These are phyloP conservation scores for Brachypodium distachyon DNA, from an alignment of 202 grass and related monocot genomes.

Conservation along the genomic window DNA sequence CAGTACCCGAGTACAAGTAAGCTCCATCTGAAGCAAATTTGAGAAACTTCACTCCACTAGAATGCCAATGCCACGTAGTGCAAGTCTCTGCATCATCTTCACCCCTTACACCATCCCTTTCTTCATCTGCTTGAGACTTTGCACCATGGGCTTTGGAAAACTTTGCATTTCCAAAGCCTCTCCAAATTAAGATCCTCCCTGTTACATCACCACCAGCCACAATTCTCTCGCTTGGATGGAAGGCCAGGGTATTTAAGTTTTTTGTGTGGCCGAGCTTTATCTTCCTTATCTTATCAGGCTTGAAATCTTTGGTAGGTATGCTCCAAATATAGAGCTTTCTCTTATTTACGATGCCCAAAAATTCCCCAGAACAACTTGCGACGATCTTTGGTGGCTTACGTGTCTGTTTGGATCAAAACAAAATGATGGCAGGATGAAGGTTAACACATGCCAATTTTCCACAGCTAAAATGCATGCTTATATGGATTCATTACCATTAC, in stretches of 20 bases:
- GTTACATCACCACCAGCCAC: slow-evolving; percentile 75
- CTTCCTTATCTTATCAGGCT: slow-evolving; percentile 54
- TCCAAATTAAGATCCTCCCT: slow-evolving; percentile 82
- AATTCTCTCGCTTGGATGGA: slow-evolving; percentile 70
- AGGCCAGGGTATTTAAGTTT: slow-evolving; percentile 49
- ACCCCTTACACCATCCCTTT: slow-evolving; percentile 61
- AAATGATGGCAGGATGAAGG: not conserved
- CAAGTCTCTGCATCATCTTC: slow-evolving; percentile 71
- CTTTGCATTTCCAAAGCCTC: slow-evolving; percentile 54
- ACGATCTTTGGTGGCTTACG: slow-evolving; percentile 41
- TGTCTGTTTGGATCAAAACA: slow-evolving; percentile 45
- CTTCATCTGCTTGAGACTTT: slow-evolving; percentile 35
- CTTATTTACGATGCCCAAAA: slow-evolving; percentile 57
- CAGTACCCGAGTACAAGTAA: slow-evolving; percentile 85
- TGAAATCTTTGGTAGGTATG: slow-evolving; percentile 54
- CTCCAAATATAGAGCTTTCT: slow-evolving; percentile 69
- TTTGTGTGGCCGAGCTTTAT: slow-evolving; percentile 82
- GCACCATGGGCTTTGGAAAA: slow-evolving; percentile 31
- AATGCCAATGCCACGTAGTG: slow-evolving; percentile 88
- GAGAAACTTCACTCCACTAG: slow-evolving; percentile 61
- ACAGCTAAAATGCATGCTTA: not conserved
- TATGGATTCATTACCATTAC: not conserved
- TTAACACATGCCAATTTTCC: not conserved
- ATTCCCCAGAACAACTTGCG: slow-evolving; percentile 59
- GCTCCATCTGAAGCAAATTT: slow-evolving; percentile 73